Evolutionary conservation across 495 filamentous ascomycete species (phyloP).

Genomic region (Lasiosphaeris hirsuta): DNA sequence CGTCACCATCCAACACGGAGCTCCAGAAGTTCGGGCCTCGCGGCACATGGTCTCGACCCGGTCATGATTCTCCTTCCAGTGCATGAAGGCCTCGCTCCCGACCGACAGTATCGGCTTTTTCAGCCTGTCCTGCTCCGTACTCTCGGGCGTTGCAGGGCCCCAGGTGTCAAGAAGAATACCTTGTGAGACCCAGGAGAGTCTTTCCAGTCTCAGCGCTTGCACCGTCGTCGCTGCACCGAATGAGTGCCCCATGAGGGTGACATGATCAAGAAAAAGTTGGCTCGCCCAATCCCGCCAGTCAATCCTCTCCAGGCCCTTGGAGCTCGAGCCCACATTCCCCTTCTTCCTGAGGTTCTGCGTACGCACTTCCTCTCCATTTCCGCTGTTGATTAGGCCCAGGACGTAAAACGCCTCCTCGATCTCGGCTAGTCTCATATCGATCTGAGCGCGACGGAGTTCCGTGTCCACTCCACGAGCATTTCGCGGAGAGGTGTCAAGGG

Average conservation of each 20-base stretch:
- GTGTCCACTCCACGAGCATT: constrained; percentile 34
- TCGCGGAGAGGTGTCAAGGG: constrained; percentile 34
- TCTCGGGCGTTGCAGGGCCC: constrained; percentile 44
- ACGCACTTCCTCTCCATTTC: constrained; percentile 37
- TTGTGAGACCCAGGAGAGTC: constrained; percentile 50
- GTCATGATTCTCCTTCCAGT: constrained; percentile 57
- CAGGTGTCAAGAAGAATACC: constrained; percentile 60
- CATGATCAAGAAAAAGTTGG: constrained; percentile 46
- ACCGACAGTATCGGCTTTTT: constrained; percentile 52
- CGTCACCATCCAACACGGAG: constrained; percentile 55
- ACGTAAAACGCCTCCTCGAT: constrained; percentile 53
- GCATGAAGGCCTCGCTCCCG: constrained; percentile 61
- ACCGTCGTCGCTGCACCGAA: constrained; percentile 63
- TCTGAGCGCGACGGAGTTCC: constrained; percentile 51
- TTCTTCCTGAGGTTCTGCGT: constrained; percentile 47
- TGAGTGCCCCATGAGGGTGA: constrained; percentile 63
- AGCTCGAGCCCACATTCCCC: constrained; percentile 51
- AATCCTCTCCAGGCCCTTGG: constrained; percentile 36
- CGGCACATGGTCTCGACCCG: constrained; percentile 47
- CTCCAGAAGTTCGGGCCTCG: constrained; percentile 47
- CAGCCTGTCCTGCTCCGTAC: constrained; percentile 41
- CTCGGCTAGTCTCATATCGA: constrained; percentile 63
- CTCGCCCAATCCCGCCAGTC: constrained; percentile 39
- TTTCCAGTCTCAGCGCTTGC: constrained; percentile 53
- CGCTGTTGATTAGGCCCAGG: constrained; percentile 52